Conservation (phyloP, 139 green algal species). For the Closterium sp. region DNA sequence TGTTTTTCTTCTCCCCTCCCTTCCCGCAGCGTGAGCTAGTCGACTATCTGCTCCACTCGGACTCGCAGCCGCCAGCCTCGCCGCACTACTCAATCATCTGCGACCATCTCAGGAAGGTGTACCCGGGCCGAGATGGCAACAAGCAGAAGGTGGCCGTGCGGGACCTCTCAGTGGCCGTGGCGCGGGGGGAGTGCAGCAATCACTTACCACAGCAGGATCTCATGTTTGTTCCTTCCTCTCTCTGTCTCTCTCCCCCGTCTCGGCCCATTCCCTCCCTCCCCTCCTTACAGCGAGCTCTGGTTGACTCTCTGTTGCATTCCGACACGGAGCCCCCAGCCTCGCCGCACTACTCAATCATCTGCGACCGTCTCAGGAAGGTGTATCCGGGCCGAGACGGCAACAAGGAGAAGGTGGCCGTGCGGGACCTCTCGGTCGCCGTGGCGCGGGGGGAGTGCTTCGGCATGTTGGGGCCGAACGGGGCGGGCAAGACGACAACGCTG, state of each 20-base stretch:
- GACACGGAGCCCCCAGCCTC: not conserved
- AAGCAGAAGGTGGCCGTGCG: constrained; percentile 50
- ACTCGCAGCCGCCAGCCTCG: too few species aligned
- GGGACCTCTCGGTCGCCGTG: constrained; percentile 60
- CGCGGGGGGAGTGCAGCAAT: constrained; percentile 53
- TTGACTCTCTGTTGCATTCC: not conserved
- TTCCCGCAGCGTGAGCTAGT: not conserved
- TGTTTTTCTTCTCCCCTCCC: not conserved
- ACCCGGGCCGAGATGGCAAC: constrained; percentile 63
- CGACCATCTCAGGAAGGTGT: constrained; percentile 72
- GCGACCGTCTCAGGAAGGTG: constrained; percentile 72
- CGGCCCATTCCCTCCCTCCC: not conserved
- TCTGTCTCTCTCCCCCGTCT: not conserved
- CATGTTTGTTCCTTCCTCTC: not conserved
- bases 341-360: constrained; percentile 66
- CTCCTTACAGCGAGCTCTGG: not conserved
- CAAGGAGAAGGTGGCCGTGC: constrained; percentile 47
- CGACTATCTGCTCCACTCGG: too few species aligned
- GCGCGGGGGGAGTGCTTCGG: constrained; percentile 65
- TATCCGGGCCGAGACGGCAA: constrained; percentile 68
- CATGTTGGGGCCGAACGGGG: constrained; percentile 86
- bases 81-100: constrained; percentile 70
- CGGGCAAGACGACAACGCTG: constrained; percentile 72
- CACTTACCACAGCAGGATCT: too few species aligned
- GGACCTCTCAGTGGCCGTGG: constrained; percentile 59